A percentile compares a stretch with the other conserved stretches of the same genome.
Conservation (phyloP, 768 basidiomycete genomes). For the Gymnopilus junonius region DNA sequence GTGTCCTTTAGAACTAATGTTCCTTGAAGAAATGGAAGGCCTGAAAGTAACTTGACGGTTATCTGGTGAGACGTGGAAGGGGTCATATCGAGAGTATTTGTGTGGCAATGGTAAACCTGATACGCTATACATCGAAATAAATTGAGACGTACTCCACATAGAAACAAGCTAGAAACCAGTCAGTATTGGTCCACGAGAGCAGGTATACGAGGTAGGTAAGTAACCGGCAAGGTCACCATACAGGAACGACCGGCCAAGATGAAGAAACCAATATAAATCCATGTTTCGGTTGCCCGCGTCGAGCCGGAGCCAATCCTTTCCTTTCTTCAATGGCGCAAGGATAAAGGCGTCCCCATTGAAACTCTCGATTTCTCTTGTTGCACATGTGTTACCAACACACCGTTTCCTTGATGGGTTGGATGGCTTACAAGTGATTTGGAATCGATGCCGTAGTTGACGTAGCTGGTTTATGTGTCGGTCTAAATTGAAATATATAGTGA, state of each 20-base stretch:
- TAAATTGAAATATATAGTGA: not conserved
- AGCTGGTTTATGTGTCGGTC: too few relatives aligned
- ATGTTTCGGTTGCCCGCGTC: not conserved
- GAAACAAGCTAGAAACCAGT: too few relatives aligned
- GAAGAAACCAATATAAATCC: not conserved
- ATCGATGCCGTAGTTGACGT: too few relatives aligned
- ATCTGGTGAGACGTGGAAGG: not conserved
- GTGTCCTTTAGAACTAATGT: not conserved
- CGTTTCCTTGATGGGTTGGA: too few relatives aligned
- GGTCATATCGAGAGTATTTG: not conserved
- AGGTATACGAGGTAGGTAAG: too few relatives aligned
- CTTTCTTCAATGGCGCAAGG: not conserved
- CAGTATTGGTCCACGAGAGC: too few relatives aligned
- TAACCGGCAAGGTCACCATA: too few relatives aligned
- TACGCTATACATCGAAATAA: not conserved
- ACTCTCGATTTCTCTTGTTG: not conserved
- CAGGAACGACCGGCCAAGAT: too few relatives aligned
- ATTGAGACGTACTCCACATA: not conserved
- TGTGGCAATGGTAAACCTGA: constrained; percentile 1
- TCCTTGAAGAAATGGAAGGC: not conserved
- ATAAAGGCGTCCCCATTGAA: not conserved
- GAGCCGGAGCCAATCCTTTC: not conserved
- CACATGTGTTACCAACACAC: too few relatives aligned
- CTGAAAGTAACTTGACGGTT: not conserved
- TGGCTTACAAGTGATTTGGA: too few relatives aligned